A percentile compares a stretch with the other conserved stretches of the same genome.
phyloP scores from a whole-genome alignment of 2,329 filamentous ascomycete species.

The Ceratocystis albifundus region DNA sequence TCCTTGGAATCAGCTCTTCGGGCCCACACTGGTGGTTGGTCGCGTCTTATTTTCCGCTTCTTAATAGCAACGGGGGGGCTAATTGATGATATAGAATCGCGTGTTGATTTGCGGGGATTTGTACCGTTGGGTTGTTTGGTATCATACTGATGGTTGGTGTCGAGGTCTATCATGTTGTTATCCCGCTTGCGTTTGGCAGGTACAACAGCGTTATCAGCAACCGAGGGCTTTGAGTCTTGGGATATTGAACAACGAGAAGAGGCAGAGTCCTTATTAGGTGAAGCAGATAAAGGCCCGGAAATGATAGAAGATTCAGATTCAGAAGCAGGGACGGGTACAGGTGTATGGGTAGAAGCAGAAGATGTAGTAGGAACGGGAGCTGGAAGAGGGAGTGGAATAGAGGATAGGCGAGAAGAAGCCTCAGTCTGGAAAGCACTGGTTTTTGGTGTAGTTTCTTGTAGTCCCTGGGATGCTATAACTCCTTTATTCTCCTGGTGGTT shows the following conservation, averaged over 20 bases:
- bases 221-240: constrained; percentile 13
- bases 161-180: constrained; percentile 29
- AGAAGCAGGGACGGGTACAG: background rate
- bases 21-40: constrained; percentile 40
- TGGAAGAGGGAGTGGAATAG: constrained; percentile 2
- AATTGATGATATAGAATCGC: constrained; percentile 13
- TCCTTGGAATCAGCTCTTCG: constrained; percentile 32
- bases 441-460: background rate
- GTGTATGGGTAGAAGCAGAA: background rate
- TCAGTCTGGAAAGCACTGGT: background rate
- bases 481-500: background rate
- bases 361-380: background rate
- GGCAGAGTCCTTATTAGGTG: background rate
- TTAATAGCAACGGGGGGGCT: constrained; percentile 30
- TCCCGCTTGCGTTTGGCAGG: constrained; percentile 41
- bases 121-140: constrained; percentile 13
- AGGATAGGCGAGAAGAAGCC: background rate
- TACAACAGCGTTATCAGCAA: constrained; percentile 30
- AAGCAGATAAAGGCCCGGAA: background rate
- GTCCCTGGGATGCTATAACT: background rate
- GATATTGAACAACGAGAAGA: constrained; percentile 4
- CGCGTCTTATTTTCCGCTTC: constrained; percentile 32
- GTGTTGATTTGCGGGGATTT: constrained; percentile 19
- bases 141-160: constrained; percentile 18
- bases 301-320: constrained; percentile 3